These are phyloP conservation scores for Aspergillus ostianus DNA, from an alignment of 495 filamentous ascomycete species.

Conservation along the genomic window DNA sequence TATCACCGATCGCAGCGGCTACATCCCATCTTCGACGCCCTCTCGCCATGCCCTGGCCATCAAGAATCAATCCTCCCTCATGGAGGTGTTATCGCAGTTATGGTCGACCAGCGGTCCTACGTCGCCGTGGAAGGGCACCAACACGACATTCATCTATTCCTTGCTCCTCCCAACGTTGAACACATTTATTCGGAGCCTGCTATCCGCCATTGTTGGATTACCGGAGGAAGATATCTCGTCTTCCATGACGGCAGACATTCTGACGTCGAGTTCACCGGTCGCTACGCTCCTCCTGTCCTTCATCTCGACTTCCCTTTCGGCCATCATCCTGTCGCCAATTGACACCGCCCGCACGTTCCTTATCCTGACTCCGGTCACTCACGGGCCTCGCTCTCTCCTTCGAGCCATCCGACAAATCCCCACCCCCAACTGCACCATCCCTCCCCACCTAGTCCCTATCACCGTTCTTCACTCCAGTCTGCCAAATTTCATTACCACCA, in stretches of 20 bases:
- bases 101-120: conserved; percentile 88
- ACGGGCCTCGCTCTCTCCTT: conserved; percentile 69
- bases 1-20: conserved; percentile 52
- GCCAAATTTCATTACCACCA: conserved; percentile 73
- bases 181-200: conserved; percentile 77
- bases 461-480: conserved; percentile 85
- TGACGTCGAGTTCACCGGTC: conserved; percentile 71
- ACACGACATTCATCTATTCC: conserved; percentile 85
- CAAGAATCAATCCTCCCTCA: conserved; percentile 67
- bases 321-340: conserved; percentile 76
- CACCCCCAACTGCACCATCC: conserved; percentile 64
- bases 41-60: conserved; percentile 64
- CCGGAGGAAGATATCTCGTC: conserved; percentile 68
- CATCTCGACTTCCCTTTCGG: conserved; percentile 75
- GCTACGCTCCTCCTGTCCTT: conserved; percentile 76
- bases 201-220: conserved; percentile 79
- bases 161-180: conserved; percentile 82
- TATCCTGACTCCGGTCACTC: conserved; percentile 74
- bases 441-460: conserved; percentile 66
- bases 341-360: conserved; percentile 88
- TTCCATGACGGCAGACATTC: conserved; percentile 54
- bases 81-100: conserved; percentile 75
- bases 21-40: conserved; percentile 42
- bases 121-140: conserved; percentile 93
- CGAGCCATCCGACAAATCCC: conserved; percentile 73